phyloP scores from a whole-genome alignment of 2,329 filamentous ascomycete genomes.

The Ceratocystis destructans region DNA sequence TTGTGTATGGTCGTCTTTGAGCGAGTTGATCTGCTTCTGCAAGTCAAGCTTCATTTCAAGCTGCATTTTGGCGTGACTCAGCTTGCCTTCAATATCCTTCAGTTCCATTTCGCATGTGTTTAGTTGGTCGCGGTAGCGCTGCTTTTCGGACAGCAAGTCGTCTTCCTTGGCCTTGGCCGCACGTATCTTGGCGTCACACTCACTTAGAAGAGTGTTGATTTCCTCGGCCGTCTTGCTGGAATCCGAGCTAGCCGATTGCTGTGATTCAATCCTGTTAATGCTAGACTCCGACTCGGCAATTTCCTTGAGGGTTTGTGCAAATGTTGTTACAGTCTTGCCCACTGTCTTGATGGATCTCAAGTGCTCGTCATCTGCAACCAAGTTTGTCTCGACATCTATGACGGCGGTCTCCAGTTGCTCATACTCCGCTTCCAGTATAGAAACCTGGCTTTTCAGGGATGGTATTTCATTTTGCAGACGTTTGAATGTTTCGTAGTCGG shows the following conservation, averaged over 20 bases:
- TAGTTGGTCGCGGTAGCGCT: conserved; percentile 55
- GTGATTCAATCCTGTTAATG: conserved; percentile 59
- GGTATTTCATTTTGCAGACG: conserved; percentile 61
- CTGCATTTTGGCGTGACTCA: conserved; percentile 56
- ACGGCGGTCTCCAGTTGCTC: conserved; percentile 45
- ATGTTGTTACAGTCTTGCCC: conserved; percentile 60
- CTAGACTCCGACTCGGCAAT: conserved; percentile 58
- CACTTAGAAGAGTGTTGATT: conserved; percentile 63
- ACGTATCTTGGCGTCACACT: conserved; percentile 53
- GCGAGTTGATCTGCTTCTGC: conserved; percentile 55
- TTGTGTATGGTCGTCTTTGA: conserved; percentile 52
- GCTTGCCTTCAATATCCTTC: conserved; percentile 58
- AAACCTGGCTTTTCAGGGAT: conserved; percentile 48
- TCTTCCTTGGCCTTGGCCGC: conserved; percentile 47
- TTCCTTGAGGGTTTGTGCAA: conserved; percentile 58
- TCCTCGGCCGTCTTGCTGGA: conserved; percentile 50
- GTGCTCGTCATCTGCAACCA: conserved; percentile 49
- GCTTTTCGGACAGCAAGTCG: conserved; percentile 55
- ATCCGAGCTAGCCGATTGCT: conserved; percentile 47
- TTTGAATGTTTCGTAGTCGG: conserved; percentile 60
- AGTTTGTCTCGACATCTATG: conserved; percentile 53
- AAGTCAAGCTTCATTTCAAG: conserved; percentile 70
- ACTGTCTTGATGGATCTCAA: conserved; percentile 64
- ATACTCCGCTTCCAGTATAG: conserved; percentile 47
- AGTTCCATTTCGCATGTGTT: conserved; percentile 61